phyloP scores from a whole-genome alignment of 331 rosid genomes.

The Malus hybrid region DNA sequence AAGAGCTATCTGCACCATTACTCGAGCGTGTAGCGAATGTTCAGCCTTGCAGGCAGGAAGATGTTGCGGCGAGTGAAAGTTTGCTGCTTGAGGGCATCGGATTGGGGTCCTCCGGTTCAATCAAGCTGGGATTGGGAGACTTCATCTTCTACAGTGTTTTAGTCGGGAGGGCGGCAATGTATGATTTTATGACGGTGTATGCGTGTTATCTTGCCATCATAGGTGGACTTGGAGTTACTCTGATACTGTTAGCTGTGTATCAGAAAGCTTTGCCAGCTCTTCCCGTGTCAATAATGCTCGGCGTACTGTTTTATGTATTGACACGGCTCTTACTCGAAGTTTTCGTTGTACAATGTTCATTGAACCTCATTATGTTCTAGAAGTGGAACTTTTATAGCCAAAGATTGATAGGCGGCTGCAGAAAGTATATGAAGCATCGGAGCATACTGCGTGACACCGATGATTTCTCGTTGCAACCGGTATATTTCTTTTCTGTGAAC shows the following conservation, averaged over 20 bases:
- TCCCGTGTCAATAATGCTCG: conserved; percentile 71
- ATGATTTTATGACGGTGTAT: conserved; percentile 91
- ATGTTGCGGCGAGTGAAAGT: conserved; percentile 28
- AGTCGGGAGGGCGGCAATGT: conserved; percentile 97
- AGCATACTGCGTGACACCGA: neutral
- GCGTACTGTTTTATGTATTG: conserved; percentile 71
- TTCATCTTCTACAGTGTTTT: conserved; percentile 89
- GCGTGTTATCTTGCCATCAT: conserved; percentile 93
- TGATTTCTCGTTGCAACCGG: conserved; percentile 2
- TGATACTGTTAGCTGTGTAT: conserved; percentile 72
- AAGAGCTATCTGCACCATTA: conserved; percentile 51
- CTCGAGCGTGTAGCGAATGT: conserved; percentile 36
- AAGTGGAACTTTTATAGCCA: neutral
- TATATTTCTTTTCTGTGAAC: neutral
- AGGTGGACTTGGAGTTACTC: conserved; percentile 87
- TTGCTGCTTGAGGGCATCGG: conserved; percentile 82
- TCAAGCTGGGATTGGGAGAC: conserved; percentile 91
- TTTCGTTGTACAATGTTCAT: conserved; percentile 78
- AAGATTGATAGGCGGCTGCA: neutral
- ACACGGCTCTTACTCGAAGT: conserved; percentile 75
- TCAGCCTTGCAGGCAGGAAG: conserved; percentile 26
- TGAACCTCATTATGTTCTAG: conserved; percentile 84
- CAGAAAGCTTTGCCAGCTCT: conserved; percentile 96
- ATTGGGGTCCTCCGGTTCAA: conserved; percentile 81
- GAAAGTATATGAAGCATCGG: neutral